Conservation (phyloP, 352 stramenopile species). For the Globisporangium apiculatum region DNA sequence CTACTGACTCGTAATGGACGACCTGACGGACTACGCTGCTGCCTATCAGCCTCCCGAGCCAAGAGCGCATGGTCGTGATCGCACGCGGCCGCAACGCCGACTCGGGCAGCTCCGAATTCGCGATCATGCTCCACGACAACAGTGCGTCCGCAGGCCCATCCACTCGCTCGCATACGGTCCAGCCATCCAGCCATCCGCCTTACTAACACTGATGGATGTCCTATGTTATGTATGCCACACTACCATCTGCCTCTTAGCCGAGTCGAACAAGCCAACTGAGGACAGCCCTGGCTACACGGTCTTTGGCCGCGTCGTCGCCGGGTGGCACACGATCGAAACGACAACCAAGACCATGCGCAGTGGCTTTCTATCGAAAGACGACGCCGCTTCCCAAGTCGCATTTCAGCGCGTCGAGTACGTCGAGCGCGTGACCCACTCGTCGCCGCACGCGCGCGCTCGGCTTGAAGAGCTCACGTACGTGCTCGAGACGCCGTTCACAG, state of each 20-base stretch:
- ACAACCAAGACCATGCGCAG: slow-evolving; percentile 67
- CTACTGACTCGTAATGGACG: too few species aligned
- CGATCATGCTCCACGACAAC: slow-evolving; percentile 84
- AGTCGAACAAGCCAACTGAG: slow-evolving; percentile 49
- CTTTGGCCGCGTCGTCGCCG: slow-evolving; percentile 69
- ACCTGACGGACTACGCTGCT: background rate
- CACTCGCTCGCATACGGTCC: background rate
- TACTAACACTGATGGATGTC: background rate
- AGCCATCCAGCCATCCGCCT: background rate
- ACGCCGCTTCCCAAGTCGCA: slow-evolving; percentile 47
- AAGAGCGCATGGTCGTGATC: slow-evolving; percentile 78
- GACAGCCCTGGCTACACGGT: slow-evolving; percentile 68
- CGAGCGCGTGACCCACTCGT: slow-evolving; percentile 48
- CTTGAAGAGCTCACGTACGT: slow-evolving; percentile 72
- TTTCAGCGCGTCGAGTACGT: slow-evolving; percentile 76
- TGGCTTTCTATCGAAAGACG: slow-evolving; percentile 64
- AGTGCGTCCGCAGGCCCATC: slow-evolving; percentile 17
- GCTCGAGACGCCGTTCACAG: slow-evolving; percentile 71
- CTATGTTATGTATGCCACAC: too few species aligned
- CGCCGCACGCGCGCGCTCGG: slow-evolving; percentile 37
- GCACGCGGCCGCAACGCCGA: slow-evolving; percentile 57
- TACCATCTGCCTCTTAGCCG: slow-evolving; percentile 14
- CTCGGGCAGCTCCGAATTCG: slow-evolving; percentile 77
- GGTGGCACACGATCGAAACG: slow-evolving; percentile 71
- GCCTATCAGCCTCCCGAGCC: slow-evolving; percentile 45